Percentiles rank a stretch among this genome's conserved stretches.
Conservation (phyloP, 768 basidiomycete genomes). For the Pleurotus djamor region DNA sequence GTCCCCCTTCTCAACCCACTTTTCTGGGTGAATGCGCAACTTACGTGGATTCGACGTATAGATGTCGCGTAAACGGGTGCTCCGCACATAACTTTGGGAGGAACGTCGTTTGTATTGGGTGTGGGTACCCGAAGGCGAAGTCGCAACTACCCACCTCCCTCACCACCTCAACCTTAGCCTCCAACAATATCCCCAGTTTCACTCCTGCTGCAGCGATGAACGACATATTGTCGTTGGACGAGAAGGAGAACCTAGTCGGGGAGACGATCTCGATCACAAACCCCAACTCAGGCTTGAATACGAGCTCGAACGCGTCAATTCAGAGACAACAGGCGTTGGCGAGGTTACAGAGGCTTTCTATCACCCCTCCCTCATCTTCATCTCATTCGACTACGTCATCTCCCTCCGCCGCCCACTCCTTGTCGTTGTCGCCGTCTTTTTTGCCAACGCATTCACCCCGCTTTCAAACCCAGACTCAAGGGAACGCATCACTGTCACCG, state of each 20-base stretch:
- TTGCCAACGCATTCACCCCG: too few species aligned
- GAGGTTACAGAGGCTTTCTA: too few species aligned
- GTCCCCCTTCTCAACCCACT: not conserved
- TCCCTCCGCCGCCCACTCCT: too few species aligned
- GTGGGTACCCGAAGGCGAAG: not conserved
- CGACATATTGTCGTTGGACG: not conserved
- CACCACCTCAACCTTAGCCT: not conserved
- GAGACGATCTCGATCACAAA: not conserved
- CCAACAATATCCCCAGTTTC: not conserved
- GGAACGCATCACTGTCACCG: too few species aligned
- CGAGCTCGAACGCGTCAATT: not conserved
- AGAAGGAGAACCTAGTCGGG: not conserved
- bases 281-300: not conserved
- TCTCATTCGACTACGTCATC: too few species aligned
- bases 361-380: too few species aligned
- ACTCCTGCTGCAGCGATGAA: not conserved
- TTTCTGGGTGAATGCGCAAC: not conserved
- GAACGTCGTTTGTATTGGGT: not conserved
- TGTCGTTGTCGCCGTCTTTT: too few species aligned
- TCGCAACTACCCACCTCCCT: not conserved
- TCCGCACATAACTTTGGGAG: not conserved
- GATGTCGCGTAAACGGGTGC: not conserved
- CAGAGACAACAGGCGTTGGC: too few species aligned
- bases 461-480: too few species aligned
- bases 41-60: too few species aligned